Base-by-base conservation (phyloP, 1,284 basidiomycete species). In the Pyrrhoderma lamaoense region DNA sequence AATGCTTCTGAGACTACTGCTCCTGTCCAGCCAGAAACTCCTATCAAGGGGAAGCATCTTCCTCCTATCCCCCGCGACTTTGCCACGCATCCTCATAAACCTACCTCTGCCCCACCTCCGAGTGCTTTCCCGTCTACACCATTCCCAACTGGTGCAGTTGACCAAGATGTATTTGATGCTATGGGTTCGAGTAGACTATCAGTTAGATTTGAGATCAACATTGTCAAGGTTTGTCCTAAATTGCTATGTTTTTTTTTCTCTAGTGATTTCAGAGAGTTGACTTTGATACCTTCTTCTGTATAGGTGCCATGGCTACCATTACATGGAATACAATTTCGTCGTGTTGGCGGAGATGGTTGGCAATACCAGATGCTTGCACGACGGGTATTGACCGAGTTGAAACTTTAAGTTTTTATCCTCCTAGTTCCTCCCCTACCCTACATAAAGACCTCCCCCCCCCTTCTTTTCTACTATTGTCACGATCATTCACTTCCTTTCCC, bases 281-380 rank as follows among this genome's bases (percentile, higher is more conserved):
- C 45, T 34, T 42, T 42, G n/a, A n/a, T 27, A 60, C 42, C 47
- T 40, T 47, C 25, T 45, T 43, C 21, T 45, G 56, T 59, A 3
- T 61, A 95, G 89, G 89, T 97, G 16, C 95, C 95, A 27, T 89
- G 88, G 76, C 68, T 99, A 53, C 92, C 94, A 1, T 73, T 99
- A 27, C 91, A 97, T 64, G 95, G 95, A 1, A 85, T 99, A 53
- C 95, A 98, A 65, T 99, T 99, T 74, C 82, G 94, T 49, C 77
- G 95, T 52, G 80, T 89, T 0, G 82, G 89, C 42, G 94, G 94
- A 2, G 93, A 97, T 60, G 91, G 91, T 2, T 97, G 93, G 94
- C 93, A 97, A 69, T 96, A 97, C 66, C 89, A 93, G 65, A 93
- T 93, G 87, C 77, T 98, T 45, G 94, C 93, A n/a, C 82, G 92